A percentile compares a stretch with the other conserved stretches of the same genome.
These are phyloP conservation scores for Cystobasidiaceae sp. DNA, from an alignment of 1,284 basidiomycete genomes.

Conservation along the genomic window DNA sequence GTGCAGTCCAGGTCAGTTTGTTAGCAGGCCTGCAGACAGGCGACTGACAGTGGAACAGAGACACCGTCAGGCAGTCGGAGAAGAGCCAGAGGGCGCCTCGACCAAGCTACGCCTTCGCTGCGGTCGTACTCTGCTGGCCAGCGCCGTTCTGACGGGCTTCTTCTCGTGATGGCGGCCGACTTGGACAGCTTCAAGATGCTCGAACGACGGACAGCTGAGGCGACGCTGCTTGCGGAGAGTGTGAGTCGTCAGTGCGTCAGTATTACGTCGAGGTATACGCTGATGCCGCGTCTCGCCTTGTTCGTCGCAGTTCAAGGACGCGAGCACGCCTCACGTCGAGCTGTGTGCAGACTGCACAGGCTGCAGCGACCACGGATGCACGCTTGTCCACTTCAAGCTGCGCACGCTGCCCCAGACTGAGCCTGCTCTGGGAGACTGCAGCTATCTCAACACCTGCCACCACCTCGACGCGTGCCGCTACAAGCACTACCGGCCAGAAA, in stretches of 20 bases:
- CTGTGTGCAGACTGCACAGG: constrained; percentile 35
- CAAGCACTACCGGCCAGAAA: constrained; percentile 41
- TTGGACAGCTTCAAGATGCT: no score
- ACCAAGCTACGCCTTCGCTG: no score
- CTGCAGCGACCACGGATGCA: constrained; percentile 28
- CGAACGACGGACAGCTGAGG: constrained; percentile 12
- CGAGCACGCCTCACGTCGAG: constrained; percentile 35
- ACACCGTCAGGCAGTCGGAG: no score
- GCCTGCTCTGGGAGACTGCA: constrained; percentile 78
- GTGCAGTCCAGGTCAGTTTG: no score
- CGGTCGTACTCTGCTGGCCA: no score
- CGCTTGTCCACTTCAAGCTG: constrained; percentile 68
- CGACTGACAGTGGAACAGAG: no score
- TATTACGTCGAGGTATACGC: neutral
- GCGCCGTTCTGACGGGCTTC: no score
- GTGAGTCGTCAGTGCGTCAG: neutral
- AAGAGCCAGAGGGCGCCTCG: no score
- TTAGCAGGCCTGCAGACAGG: no score
- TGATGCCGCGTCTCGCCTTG: no score
- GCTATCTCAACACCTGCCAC: constrained; percentile 92
- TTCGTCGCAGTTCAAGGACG: constrained; percentile 26
- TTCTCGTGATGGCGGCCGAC: no score
- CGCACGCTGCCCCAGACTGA: constrained; percentile 86
- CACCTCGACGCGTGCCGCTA: constrained; percentile 40
- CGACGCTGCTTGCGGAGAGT: constrained; percentile 25